These are phyloP conservation scores for Phellinidium pouzarii DNA, from an alignment of 1,284 basidiomycete species.

Conservation along the genomic window DNA sequence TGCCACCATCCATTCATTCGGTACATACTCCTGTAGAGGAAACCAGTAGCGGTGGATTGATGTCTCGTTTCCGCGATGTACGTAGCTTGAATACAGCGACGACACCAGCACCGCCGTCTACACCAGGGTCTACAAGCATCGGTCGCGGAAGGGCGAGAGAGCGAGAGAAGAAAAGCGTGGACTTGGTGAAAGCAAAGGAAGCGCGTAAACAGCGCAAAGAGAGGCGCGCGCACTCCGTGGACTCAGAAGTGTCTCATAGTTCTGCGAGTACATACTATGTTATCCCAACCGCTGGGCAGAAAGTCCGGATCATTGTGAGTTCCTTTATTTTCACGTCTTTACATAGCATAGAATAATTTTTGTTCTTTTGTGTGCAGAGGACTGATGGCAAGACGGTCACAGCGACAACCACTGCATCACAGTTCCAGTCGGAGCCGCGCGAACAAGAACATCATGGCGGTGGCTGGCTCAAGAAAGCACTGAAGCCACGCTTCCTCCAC, in stretches of 20 bases:
- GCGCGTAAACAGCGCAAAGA: slow-evolving; percentile 20
- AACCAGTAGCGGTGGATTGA: background rate
- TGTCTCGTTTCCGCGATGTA: slow-evolving; percentile 8
- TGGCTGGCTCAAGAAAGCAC: slow-evolving; percentile 9
- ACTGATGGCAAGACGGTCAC: background rate
- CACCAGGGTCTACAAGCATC: background rate
- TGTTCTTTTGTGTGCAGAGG: background rate
- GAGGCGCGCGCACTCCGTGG: slow-evolving; percentile 26
- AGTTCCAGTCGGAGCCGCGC: background rate
- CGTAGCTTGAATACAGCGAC: background rate
- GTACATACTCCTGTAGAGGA: background rate
- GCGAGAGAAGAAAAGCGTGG: background rate
- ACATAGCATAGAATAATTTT: background rate
- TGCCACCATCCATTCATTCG: background rate
- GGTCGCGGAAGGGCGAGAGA: slow-evolving; percentile 3
- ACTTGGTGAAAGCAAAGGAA: background rate
- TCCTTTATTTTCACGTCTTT: slow-evolving; percentile 15
- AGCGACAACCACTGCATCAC: background rate
- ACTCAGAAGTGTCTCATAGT: slow-evolving; percentile 36
- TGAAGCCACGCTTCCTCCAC: slow-evolving; percentile 1
- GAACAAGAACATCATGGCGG: background rate
- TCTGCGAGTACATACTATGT: slow-evolving; percentile 69
- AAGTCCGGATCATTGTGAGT: slow-evolving; percentile 65
- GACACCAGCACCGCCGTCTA: background rate
- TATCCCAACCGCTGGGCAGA: slow-evolving; percentile 57